These are phyloP conservation scores for Pinus taeda DNA, from an alignment of 75 land plant species.

Conservation along the genomic window DNA sequence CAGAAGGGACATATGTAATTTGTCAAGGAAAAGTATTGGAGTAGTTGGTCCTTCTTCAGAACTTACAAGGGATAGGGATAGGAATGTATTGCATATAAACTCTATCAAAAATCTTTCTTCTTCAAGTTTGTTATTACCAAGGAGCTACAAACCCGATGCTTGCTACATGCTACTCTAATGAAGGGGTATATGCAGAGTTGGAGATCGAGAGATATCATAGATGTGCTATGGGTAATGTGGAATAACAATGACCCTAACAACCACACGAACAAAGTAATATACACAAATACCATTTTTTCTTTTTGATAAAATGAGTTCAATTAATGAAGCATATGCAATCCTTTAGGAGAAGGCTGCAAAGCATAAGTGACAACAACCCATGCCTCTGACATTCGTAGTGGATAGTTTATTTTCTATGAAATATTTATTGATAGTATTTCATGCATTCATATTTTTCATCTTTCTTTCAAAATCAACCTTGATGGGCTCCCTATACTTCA, in stretches of 20 bases:
- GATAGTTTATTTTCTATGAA: no score
- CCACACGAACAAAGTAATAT: conserved; percentile 39
- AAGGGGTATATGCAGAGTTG: conserved; percentile 39
- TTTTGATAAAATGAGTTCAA: conserved; percentile 26
- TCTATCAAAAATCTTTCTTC: no score
- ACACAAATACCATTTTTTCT: conserved; percentile 33
- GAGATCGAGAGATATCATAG: conserved; percentile 27
- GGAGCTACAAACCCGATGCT: conserved; percentile 23
- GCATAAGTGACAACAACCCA: no score
- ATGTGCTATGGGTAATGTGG: conserved; percentile 33
- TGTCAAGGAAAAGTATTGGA: not conserved
- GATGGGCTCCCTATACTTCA: no score
- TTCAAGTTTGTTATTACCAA: conserved; percentile 6
- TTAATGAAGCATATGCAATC: conserved; percentile 31
- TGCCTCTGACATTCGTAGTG: no score
- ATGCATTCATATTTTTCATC: no score
- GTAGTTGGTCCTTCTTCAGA: not conserved
- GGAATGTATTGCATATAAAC: not conserved
- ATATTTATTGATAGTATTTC: no score
- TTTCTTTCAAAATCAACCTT: no score
- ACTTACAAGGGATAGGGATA: conserved; percentile 1
- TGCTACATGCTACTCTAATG: conserved; percentile 44
- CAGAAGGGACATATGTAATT: conserved; percentile 6
- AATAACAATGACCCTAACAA: conserved; percentile 7
- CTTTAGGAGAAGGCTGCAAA: conserved; percentile 23